phyloP scores from a whole-genome alignment of 2,329 filamentous ascomycete genomes.

The Fusarium succisae region DNA sequence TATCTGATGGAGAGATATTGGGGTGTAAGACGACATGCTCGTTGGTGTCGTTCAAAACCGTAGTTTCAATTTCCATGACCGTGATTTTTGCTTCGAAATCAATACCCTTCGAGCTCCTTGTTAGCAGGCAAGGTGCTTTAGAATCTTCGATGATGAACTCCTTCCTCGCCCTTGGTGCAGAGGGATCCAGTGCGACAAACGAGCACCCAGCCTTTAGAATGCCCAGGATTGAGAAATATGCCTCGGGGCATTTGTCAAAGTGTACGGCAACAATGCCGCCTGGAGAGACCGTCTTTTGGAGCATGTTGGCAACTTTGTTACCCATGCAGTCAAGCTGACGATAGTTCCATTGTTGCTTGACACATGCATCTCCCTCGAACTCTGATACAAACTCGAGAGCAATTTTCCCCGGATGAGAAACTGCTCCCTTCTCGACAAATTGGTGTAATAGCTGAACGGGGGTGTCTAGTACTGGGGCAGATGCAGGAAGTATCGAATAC shows the following conservation, averaged over 20 bases:
- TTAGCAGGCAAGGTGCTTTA: slow-evolving; percentile 69
- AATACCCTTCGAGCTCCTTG: slow-evolving; percentile 49
- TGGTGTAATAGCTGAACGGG: slow-evolving; percentile 74
- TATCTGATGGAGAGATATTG: slow-evolving; percentile 57
- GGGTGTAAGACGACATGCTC: slow-evolving; percentile 25
- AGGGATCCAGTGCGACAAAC: slow-evolving; percentile 82
- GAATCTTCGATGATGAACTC: slow-evolving; percentile 83
- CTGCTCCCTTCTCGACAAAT: slow-evolving; percentile 75
- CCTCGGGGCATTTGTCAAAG: slow-evolving; percentile 86
- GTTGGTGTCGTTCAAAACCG: slow-evolving; percentile 37
- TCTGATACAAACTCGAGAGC: slow-evolving; percentile 80
- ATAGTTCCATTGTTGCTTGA: slow-evolving; percentile 75
- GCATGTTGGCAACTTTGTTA: slow-evolving; percentile 75
- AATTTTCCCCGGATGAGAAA: slow-evolving; percentile 62
- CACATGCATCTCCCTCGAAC: slow-evolving; percentile 57
- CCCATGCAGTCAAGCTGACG: slow-evolving; percentile 74
- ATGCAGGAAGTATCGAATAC: slow-evolving; percentile 73
- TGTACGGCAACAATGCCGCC: slow-evolving; percentile 78
- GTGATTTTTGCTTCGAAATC: slow-evolving; percentile 48
- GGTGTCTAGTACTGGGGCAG: slow-evolving; percentile 64
- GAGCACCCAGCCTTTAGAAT: slow-evolving; percentile 84
- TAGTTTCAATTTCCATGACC: slow-evolving; percentile 48
- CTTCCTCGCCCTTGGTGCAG: slow-evolving; percentile 76
- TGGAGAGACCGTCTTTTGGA: slow-evolving; percentile 59
- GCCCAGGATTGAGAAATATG: slow-evolving; percentile 83